These are phyloP conservation scores for Clathrus columnatus DNA, from an alignment of 768 basidiomycete species.

Conservation along the genomic window DNA sequence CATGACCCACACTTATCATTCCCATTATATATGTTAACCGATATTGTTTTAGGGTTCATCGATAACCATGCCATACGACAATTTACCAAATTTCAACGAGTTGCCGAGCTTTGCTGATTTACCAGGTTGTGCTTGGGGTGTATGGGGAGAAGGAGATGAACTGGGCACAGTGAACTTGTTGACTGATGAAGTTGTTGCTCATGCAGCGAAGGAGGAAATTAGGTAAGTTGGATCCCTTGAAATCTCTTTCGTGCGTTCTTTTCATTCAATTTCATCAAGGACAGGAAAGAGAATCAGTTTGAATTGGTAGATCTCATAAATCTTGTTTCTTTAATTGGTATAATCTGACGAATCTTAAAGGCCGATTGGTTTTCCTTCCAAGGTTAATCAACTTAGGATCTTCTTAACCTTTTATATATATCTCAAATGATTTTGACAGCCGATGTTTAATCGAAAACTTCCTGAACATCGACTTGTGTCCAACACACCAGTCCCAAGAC, in stretches of 20 bases:
- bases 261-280: not conserved
- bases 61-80: constrained; percentile 1
- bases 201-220: constrained; percentile 9
- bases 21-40: no score
- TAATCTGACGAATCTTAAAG: not conserved
- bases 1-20: no score
- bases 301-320: constrained; percentile 1
- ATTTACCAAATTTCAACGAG: constrained; percentile 9
- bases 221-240: not conserved
- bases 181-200: constrained; percentile 10
- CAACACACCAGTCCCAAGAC: not conserved
- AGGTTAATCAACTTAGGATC: not conserved
- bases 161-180: constrained; percentile 15
- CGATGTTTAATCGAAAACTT: constrained; percentile 44
- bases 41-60: no score
- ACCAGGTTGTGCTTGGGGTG: constrained; percentile 12
- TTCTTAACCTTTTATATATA: no score
- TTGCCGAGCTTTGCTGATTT: constrained; percentile 6
- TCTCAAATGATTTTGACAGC: constrained; percentile 33
- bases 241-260: not conserved
- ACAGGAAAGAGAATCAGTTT: constrained; percentile 7
- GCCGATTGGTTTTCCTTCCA: constrained; percentile 11
- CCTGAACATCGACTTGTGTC: constrained; percentile 35
- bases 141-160: constrained; percentile 13
- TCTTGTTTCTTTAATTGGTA: not conserved